phyloP scores from a whole-genome alignment of 495 filamentous ascomycete genomes.

The Letharia lupina region DNA sequence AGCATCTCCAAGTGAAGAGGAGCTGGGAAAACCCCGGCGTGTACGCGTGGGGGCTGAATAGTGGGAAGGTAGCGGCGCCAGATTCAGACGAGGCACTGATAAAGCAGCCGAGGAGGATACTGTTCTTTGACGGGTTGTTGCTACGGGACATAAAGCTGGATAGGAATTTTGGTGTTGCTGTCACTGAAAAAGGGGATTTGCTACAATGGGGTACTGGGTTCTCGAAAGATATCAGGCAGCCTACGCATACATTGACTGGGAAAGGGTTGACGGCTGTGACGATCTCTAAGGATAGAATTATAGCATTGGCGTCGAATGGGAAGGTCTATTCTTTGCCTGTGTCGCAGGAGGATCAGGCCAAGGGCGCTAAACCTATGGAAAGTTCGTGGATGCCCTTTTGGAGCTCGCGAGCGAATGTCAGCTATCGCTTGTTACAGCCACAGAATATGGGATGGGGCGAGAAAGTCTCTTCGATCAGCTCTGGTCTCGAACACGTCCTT shows the following conservation, averaged over 20 bases:
- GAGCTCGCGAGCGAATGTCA: constrained; percentile 48
- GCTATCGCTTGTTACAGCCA: constrained; percentile 64
- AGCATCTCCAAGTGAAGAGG: constrained; percentile 77
- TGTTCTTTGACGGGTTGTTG: constrained; percentile 77
- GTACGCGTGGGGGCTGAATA: constrained; percentile 89
- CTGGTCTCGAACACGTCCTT: constrained; percentile 76
- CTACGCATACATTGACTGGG: constrained; percentile 65
- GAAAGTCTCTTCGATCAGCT: constrained; percentile 60
- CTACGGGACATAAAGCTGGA: constrained; percentile 83
- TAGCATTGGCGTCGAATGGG: constrained; percentile 71
- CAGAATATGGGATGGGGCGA: constrained; percentile 61
- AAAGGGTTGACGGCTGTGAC: constrained; percentile 67
- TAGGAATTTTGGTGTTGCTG: constrained; percentile 74
- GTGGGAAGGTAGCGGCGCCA: constrained; percentile 74
- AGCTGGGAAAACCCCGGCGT: constrained; percentile 86
- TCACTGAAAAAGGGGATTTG: constrained; percentile 80
- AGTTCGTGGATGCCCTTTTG: constrained; percentile 73
- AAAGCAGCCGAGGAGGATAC: constrained; percentile 69
- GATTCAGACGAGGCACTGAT: constrained; percentile 66
- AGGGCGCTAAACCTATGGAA: constrained; percentile 52
- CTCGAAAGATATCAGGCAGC: constrained; percentile 47
- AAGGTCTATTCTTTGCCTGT: constrained; percentile 79
- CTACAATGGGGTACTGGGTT: constrained; percentile 86
- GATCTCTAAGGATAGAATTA: constrained; percentile 71
- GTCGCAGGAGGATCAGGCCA: constrained; percentile 57